Base-by-base conservation (phyloP, 2,329 filamentous ascomycete species). In the Trichoderma afroharzianum region DNA sequence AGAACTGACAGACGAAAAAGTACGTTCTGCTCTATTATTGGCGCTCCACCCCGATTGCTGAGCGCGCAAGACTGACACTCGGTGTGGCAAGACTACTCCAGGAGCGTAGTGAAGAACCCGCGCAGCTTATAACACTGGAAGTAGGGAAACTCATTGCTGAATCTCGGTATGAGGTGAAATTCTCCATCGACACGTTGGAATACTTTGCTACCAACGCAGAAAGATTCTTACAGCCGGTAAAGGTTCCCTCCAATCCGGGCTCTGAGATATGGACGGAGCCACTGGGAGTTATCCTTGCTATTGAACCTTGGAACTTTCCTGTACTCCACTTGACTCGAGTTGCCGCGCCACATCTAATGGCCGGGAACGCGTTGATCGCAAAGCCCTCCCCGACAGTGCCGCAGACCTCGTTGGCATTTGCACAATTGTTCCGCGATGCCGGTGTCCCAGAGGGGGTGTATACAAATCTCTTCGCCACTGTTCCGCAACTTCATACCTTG, bases 221-320 rank as follows among this genome's bases (percentile, higher is more conserved):
- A 32, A 39, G 15, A 14, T 33, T 67, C 15, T 26, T 67, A 28
- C 26, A 57, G 47, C 24, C 63, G 9, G 26, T 57, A 18, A 24
- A 26, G 2, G 50, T 53, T 3, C 15, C 43, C 47, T 55, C 63
- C 14, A 28, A 32, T 30, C 28, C 62, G 11, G 53, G 53, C 8
- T n/a, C 50, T 21, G 53, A 33, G 21, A 18, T 58, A 18, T 28
- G 18, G 21, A 32, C 64, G 3, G 64, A 57, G 50, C 64, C 64
- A 4, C 28, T 68, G 6, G 64, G 64, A 32, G 50, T 58, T 7
- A 53, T 68, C 1, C 50, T 68, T n/a, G 68, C 68, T 0, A 93
- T 94, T 78, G 93, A 94, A 77, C 92, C 92, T 70, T 93, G 92
- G 91, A 94, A 93, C 85, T 93, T 92, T 84, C 92, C 91, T 5